Conservation (phyloP, 2,329 filamentous ascomycete genomes). For the Neurospora sp. region DNA sequence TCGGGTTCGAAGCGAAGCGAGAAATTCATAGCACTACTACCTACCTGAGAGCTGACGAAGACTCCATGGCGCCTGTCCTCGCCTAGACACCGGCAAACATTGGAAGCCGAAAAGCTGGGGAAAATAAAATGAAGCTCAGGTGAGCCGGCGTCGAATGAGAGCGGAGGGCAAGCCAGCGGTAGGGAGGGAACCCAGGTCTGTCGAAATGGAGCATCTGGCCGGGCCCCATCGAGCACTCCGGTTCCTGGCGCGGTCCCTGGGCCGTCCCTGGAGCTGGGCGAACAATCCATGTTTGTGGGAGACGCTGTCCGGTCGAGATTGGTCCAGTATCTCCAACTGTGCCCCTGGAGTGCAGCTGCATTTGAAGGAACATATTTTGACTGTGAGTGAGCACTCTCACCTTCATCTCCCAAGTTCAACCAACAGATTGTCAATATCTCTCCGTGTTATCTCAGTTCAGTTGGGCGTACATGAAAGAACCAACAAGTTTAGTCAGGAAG, state of each 20-base stretch:
- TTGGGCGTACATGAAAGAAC: not conserved
- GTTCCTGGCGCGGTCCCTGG: not conserved
- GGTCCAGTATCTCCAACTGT: not conserved
- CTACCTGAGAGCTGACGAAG: not conserved
- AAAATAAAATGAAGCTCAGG: not conserved
- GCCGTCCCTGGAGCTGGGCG: not conserved
- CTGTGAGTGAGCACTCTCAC: not conserved
- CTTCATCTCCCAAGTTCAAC: not conserved
- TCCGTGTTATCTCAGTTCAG: not conserved
- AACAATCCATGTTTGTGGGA: not conserved
- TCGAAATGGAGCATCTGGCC: not conserved
- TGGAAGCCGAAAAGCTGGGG: not conserved
- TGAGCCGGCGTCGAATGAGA: not conserved
- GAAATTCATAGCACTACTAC: not conserved
- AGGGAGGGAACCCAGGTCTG: not conserved
- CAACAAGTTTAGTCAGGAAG: not conserved
- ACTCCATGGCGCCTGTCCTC: not conserved
- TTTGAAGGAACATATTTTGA: not conserved
- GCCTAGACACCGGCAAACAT: not conserved
- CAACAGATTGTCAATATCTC: not conserved
- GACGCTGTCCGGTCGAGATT: not conserved
- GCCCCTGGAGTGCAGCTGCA: not conserved
- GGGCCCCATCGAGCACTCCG: not conserved
- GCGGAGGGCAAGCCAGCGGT: not conserved
- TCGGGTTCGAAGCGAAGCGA: not conserved